Conservation (phyloP, 495 filamentous ascomycete species). For the Barbatosphaeria neglecta region DNA sequence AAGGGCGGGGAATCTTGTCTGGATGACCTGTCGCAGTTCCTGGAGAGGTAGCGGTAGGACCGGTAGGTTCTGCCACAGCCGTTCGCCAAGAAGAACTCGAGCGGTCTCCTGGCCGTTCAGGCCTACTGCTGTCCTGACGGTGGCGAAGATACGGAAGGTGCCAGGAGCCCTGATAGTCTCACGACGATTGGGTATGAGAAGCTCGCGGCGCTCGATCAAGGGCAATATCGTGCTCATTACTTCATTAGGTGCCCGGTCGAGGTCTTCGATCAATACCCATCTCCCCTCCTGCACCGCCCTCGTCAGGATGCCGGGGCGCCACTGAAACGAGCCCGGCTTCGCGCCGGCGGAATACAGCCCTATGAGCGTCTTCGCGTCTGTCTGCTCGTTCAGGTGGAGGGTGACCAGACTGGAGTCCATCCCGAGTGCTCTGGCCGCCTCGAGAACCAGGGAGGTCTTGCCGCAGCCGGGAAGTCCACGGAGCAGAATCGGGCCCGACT, state of each 20-base stretch:
- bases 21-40: conserved; percentile 66
- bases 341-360: conserved; percentile 83
- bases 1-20: conserved; percentile 55
- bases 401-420: conserved; percentile 71
- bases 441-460: conserved; percentile 78
- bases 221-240: conserved; percentile 85
- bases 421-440: conserved; percentile 65
- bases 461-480: conserved; percentile 78
- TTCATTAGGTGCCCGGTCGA: conserved; percentile 91
- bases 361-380: conserved; percentile 87
- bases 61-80: conserved; percentile 68
- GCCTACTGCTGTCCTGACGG: conserved; percentile 66
- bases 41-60: conserved; percentile 53
- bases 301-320: conserved; percentile 88
- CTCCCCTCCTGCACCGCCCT: conserved; percentile 86
- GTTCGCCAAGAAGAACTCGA: conserved; percentile 54
- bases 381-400: conserved; percentile 92
- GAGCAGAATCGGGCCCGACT: conserved; percentile 59
- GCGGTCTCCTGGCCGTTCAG: conserved; percentile 55
- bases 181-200: conserved; percentile 75
- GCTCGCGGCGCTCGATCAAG: conserved; percentile 75
- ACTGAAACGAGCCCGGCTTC: conserved; percentile 76
- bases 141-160: conserved; percentile 84
- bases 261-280: conserved; percentile 94
- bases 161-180: conserved; percentile 70